phyloP scores from a whole-genome alignment of 1,139 yeast genomes.

The Blastobotrys illinoisensis region DNA sequence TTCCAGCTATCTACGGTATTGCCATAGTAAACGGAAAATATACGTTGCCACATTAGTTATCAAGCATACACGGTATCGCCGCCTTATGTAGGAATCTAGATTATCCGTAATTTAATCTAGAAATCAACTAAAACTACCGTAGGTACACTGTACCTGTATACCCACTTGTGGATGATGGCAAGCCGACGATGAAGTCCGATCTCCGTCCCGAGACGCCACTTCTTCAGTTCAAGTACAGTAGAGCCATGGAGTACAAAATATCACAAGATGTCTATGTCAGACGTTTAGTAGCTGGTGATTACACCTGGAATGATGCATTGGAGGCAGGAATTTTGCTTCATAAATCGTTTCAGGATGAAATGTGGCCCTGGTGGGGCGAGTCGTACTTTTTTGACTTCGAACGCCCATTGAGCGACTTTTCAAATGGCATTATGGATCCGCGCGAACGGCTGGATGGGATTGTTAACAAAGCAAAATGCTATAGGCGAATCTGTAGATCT shows the following conservation, averaged over 20 bases:
- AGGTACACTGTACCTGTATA: too few species aligned
- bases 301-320: background rate
- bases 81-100: too few species aligned
- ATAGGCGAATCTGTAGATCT: background rate
- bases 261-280: background rate
- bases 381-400: background rate
- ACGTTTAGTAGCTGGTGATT: background rate
- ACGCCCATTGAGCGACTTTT: background rate
- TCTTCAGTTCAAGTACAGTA: too few species aligned
- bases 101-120: too few species aligned
- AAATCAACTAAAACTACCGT: too few species aligned
- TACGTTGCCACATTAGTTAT: too few species aligned
- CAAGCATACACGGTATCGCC: too few species aligned
- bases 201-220: background rate
- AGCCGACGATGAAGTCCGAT: background rate
- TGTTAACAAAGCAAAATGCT: background rate
- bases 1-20: too few species aligned
- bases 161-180: too few species aligned
- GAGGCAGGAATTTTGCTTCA: background rate
- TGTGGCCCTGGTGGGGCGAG: background rate
- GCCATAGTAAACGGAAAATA: too few species aligned
- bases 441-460: background rate
- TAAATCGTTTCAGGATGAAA: background rate
- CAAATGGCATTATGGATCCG: background rate
- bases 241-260: background rate